Evolutionary conservation across 495 filamentous ascomycete species (phyloP), one percentile per base, ranked within the genome.

Genomic region (Podospora sp.): DNA sequence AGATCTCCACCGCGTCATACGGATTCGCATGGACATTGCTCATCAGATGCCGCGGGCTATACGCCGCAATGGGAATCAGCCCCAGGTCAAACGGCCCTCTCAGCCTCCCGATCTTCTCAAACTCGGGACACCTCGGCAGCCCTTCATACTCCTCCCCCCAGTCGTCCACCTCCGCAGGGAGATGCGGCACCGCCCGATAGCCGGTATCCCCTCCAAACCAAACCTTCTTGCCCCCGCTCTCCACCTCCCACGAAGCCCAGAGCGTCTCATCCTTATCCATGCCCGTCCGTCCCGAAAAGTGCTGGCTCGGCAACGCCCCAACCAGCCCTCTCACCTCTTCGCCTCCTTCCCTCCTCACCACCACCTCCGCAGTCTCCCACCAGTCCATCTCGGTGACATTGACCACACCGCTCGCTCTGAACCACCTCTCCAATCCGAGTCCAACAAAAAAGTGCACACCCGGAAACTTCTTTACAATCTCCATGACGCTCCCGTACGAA

Each of bases 61-160:
- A 99, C 22, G 95, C 95, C 26, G 94, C 95, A 68, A 99, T 97
- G 25, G 95, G 95, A 65, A 99, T 96, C 70, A 99, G 72, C 2
- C 95, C 95, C 25, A 99, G 86, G 77, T 99, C 93, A 73, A 99
- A 97, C 5, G 91, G 90, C 0, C 95, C 95, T 18, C 92, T 85
- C 61, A 86, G 85, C 50, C 90, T 81, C 61, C 95, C 95, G 59
- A 97, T 90, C 75, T 97, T 83, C 66, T 88, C 87, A 79, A 99
- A 99, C 24, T 92, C 91, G 16, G 95, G 94, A 72, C 92, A 96
- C 56, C 85, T 73, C 16, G 93, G 92, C 62, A 94, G 84, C 60
- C 89, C 77, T 14, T 79, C 73, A 74, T 88, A 88, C 57, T 90
- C 87, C 0, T 86, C 81, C 5, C 83, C 86, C 75, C 92, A 92